Conservation (phyloP, 371 early-diverging fungal species). For the Haplosporangium sp. region DNA sequence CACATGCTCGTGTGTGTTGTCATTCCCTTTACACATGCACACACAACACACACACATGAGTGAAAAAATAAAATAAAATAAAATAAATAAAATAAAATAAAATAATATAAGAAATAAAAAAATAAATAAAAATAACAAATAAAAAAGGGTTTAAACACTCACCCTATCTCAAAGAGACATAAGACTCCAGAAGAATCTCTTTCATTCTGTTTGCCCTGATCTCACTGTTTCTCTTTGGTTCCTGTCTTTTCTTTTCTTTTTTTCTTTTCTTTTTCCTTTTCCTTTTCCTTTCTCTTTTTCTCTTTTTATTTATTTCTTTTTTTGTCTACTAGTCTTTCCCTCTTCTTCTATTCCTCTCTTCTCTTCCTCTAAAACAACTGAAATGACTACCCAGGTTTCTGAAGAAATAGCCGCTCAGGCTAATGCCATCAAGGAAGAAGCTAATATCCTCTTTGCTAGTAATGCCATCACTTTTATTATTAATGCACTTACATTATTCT, state of each 20-base stretch:
- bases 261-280: not conserved
- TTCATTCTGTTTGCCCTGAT: not conserved
- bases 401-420: constrained; percentile 2
- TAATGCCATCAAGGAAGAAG: constrained; percentile 73
- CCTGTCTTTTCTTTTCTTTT: not conserved
- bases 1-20: too few species aligned
- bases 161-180: not conserved
- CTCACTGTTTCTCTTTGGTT: not conserved
- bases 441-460: constrained; percentile 83
- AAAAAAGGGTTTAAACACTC: too few species aligned
- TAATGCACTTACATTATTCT: not conserved
- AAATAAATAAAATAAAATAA: too few species aligned
- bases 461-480: constrained; percentile 5
- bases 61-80: too few species aligned
- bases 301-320: not conserved
- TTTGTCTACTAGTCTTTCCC: not conserved
- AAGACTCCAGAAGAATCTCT: not conserved
- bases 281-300: not conserved
- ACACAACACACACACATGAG: too few species aligned
- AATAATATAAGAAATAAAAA: too few species aligned
- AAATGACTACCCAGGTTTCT: not conserved
- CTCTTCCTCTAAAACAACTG: not conserved
- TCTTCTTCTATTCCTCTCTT: not conserved
- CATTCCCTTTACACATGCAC: too few species aligned
- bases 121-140: too few species aligned